phyloP scores from a whole-genome alignment of 441 rosid genomes.

The Theobroma grandiflorum region DNA sequence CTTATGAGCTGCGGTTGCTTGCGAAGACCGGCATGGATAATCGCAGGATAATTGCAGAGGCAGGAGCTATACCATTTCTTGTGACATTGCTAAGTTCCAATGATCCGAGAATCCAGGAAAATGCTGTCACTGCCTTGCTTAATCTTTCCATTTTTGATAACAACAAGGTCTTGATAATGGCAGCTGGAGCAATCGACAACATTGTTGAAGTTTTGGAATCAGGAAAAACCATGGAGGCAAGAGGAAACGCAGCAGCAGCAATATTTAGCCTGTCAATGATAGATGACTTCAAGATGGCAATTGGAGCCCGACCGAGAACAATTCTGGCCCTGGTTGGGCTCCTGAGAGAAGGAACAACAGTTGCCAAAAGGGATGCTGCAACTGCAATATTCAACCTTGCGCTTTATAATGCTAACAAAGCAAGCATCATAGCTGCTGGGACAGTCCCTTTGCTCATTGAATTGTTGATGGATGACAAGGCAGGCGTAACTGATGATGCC shows the following conservation, averaged over 20 bases:
- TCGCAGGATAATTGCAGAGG: constrained; percentile 67
- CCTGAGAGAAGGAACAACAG: constrained; percentile 61
- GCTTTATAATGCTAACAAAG: constrained; percentile 55
- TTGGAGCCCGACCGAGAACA: constrained; percentile 56
- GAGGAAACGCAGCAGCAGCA: constrained; percentile 81
- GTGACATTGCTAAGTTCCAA: constrained; percentile 54
- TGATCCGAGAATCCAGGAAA: constrained; percentile 72
- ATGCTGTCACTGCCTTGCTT: constrained; percentile 71
- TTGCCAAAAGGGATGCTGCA: constrained; percentile 70
- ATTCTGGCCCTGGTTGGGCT: constrained; percentile 59
- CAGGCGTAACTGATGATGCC: constrained; percentile 76
- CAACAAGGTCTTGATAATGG: constrained; percentile 69
- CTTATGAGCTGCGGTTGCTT: constrained; percentile 67
- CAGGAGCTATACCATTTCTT: constrained; percentile 75
- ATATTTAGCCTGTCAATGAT: constrained; percentile 71
- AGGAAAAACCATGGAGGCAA: constrained; percentile 74
- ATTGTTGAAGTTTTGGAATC: constrained; percentile 59
- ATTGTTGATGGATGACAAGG: constrained; percentile 66
- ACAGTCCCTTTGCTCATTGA: constrained; percentile 65
- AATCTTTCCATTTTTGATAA: constrained; percentile 72
- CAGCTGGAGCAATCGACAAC: constrained; percentile 71
- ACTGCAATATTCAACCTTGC: constrained; percentile 65
- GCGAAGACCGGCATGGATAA: constrained; percentile 79
- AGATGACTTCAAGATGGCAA: constrained; percentile 55
- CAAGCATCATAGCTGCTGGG: constrained; percentile 44